Conservation (phyloP, 306 rosid genomes). For the Arachis stenosperma region DNA sequence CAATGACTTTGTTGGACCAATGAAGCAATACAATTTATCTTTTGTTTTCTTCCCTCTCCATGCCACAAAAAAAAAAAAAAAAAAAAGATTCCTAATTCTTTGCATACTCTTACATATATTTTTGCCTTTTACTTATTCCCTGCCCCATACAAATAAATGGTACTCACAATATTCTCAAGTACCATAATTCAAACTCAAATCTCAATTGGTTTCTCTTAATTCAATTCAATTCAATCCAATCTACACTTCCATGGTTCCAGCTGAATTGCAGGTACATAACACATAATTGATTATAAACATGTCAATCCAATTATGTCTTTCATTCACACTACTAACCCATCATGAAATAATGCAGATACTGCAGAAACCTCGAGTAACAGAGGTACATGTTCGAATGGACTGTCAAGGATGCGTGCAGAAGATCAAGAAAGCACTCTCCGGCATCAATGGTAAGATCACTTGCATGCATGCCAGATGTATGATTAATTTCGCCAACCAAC, state of each 20-base stretch:
- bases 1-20: slow-evolving; percentile 40
- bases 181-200: slow-evolving; percentile 37
- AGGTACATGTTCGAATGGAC: slow-evolving; percentile 78
- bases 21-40: slow-evolving; percentile 35
- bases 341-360: slow-evolving; percentile 16
- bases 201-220: slow-evolving; percentile 28
- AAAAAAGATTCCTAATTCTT: slow-evolving; percentile 48
- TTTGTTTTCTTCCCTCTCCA: background rate
- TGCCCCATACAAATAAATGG: slow-evolving; percentile 43
- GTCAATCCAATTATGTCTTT: background rate
- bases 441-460: slow-evolving; percentile 59
- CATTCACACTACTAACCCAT: background rate
- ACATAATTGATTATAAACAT: background rate
- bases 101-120: slow-evolving; percentile 62
- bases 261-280: slow-evolving; percentile 61
- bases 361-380: slow-evolving; percentile 74
- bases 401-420: slow-evolving; percentile 83
- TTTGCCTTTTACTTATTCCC: slow-evolving; percentile 59
- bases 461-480: too few species aligned
- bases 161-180: slow-evolving; percentile 52
- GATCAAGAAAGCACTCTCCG: slow-evolving; percentile 72
- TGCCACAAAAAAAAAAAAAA: slow-evolving; percentile 33
- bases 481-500: background rate
- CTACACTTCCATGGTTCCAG: slow-evolving; percentile 57
- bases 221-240: background rate